phyloP scores from a whole-genome alignment of 495 filamentous ascomycete genomes.

The Neurospora tetraspora region DNA sequence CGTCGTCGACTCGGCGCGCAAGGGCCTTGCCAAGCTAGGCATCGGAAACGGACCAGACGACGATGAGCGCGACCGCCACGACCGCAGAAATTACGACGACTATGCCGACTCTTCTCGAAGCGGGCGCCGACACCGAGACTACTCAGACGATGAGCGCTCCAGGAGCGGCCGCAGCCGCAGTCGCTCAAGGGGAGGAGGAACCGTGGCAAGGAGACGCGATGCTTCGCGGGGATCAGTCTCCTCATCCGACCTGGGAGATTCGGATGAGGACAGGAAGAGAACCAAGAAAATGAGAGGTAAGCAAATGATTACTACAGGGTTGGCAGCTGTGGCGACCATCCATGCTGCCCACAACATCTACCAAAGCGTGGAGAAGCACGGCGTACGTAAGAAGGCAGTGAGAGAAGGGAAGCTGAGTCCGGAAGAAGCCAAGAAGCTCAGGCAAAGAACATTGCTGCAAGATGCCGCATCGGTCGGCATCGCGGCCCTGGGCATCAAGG shows the following conservation, averaged over 20 bases:
- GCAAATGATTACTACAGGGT: slow-evolving; percentile 69
- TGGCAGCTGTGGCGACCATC: slow-evolving; percentile 82
- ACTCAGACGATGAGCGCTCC: slow-evolving; percentile 38
- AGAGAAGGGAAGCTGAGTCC: slow-evolving; percentile 62
- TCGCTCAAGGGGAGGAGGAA: slow-evolving; percentile 15
- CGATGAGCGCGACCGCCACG: slow-evolving; percentile 25
- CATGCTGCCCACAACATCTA: slow-evolving; percentile 78
- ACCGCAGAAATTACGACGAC: slow-evolving; percentile 22
- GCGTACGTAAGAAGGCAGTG: slow-evolving; percentile 58
- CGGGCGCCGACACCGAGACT: slow-evolving; percentile 23
- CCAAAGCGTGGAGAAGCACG: slow-evolving; percentile 62
- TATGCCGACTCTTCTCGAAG: slow-evolving; percentile 23
- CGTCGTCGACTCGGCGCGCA: slow-evolving; percentile 34
- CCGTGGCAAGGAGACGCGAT: slow-evolving; percentile 10
- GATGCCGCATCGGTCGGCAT: slow-evolving; percentile 74
- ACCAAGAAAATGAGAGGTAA: slow-evolving; percentile 75
- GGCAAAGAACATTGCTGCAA: slow-evolving; percentile 61
- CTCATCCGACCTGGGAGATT: slow-evolving; percentile 54
- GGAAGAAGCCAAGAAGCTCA: slow-evolving; percentile 64
- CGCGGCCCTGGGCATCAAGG: slow-evolving; percentile 77
- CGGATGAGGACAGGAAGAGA: slow-evolving; percentile 65
- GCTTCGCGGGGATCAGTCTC: slow-evolving; percentile 25
- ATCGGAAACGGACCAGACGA: slow-evolving; percentile 38
- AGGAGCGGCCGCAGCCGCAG: slow-evolving; percentile 29
- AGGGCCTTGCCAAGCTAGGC: slow-evolving; percentile 35